Evolutionary conservation across 129 eudicot species (phyloP).

Genomic region (Rutidosis leptorrhynchoides): DNA sequence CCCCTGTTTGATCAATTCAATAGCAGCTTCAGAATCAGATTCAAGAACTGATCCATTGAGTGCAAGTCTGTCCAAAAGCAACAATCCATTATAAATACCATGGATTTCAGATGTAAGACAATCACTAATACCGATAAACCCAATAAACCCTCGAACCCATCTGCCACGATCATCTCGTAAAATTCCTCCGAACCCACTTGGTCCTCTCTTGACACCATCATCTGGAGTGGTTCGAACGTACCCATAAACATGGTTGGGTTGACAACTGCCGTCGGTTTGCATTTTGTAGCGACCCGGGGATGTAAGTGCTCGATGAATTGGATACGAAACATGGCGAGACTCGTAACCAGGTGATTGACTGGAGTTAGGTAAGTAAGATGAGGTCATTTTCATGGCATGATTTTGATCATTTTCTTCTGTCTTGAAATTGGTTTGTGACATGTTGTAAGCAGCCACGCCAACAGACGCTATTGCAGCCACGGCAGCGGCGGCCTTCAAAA

Average conservation of each 20-base stretch:
- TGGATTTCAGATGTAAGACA: conserved; percentile 11
- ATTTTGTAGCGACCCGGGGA: no score
- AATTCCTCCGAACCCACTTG: conserved; percentile 9
- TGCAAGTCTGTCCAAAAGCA: conserved; percentile 3
- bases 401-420: no score
- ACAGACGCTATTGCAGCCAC: no score
- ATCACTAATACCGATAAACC: conserved; percentile 2
- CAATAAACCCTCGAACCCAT: conserved; percentile 14
- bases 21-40: not conserved
- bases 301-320: no score
- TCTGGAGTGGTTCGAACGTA: not conserved
- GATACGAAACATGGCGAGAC: no score
- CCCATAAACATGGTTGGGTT: not conserved
- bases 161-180: not conserved
- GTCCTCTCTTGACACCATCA: not conserved
- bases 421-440: no score
- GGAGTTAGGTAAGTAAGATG: no score
- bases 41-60: not conserved
- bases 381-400: no score
- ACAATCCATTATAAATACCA: conserved; percentile 8
- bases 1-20: not conserved
- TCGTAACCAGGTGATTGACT: no score
- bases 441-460: no score
- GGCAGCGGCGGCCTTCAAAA: no score
- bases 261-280: conserved; percentile 8